Evolutionary conservation across 2,329 filamentous ascomycete species (phyloP), one percentile per base, ranked within the genome.

Genomic region (Hortaea werneckii): DNA sequence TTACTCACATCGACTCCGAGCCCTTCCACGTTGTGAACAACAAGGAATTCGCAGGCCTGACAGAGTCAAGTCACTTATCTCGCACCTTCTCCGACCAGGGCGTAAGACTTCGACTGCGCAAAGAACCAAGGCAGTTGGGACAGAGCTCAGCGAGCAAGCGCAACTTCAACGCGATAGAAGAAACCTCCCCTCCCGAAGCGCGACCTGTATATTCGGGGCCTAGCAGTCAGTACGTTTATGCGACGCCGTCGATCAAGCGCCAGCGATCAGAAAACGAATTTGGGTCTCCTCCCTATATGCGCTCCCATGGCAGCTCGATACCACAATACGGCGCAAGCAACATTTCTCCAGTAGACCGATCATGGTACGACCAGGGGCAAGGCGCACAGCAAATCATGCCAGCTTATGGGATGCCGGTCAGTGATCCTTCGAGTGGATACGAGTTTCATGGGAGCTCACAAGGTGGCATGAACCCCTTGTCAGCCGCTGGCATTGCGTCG

Each of bases 71-170:
- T 0, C 80, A 82, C 54, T 68, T 94, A 38, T 92, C 87, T 1
- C 77, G 86, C 43, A 81, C 83, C 0, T 90, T 95, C 64, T 85
- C 84, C 52, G 87, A 94, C 57, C 87, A 94, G 62, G 88, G 88
- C 6, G 85, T 94, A 10, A 82, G 87, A 43, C 70, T 95, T 29
- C 77, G 87, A 43, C 74, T 94, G 40, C 79, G 87, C 45, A 94
- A 94, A 62, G 87, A 94, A 64, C 83, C 85, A 39, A 75, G 85
- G 26, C 56, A 51, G 26, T 51, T 52, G 34, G 50, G 50, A 28
- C 44, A 44, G 53, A n/a, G 10, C 13, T 10, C 10, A n/a, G 10
- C 13, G 8, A 39, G 13, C 37, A 39, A 39, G 37, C 9, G 37
- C 7, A n/a, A 39, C 10, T 39, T n/a, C 10, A 26, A 20, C 10